Evolutionary conservation across 495 filamentous ascomycete species (phyloP).

Genomic region (Tuber microsphaerosporum): DNA sequence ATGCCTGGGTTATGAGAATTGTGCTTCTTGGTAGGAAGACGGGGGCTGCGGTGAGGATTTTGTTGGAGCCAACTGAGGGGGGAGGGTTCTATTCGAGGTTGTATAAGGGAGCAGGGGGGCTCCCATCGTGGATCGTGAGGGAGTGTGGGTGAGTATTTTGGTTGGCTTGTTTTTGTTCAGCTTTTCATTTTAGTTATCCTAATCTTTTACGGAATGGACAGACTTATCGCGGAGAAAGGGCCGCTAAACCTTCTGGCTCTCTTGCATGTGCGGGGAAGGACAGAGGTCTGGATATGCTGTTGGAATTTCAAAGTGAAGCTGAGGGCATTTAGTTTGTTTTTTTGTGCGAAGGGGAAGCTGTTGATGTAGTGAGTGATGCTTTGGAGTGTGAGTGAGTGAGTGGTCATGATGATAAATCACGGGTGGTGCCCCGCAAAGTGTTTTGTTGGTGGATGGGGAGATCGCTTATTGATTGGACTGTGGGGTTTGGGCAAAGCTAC

Average conservation of each 20-base stretch:
- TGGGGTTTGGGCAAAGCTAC: not conserved
- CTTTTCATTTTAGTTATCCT: not conserved
- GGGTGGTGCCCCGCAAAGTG: not conserved
- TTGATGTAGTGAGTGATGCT: not conserved
- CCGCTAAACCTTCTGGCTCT: not conserved
- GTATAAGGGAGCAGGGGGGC: not conserved
- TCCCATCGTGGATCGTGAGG: not conserved
- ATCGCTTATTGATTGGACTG: not conserved
- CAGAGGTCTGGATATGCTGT: not conserved
- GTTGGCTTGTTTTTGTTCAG: not conserved
- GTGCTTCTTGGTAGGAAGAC: conserved; percentile 13
- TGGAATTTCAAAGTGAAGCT: not conserved
- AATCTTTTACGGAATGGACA: not conserved
- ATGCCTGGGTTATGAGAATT: conserved; percentile 44
- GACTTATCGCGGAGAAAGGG: not conserved
- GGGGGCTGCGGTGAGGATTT: conserved; percentile 13
- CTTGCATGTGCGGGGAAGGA: not conserved
- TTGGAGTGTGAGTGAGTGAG: not conserved
- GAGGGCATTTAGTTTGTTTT: not conserved
- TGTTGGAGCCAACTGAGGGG: conserved; percentile 5
- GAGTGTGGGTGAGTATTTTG: not conserved
- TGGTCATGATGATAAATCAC: not conserved
- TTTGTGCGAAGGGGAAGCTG: not conserved
- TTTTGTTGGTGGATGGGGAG: not conserved
- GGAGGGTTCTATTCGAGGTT: conserved; percentile 8